Evolutionary conservation across 2,329 filamentous ascomycete genomes (phyloP), one percentile per base, ranked within the genome.

Genomic region (Albifimbria verrucaria): DNA sequence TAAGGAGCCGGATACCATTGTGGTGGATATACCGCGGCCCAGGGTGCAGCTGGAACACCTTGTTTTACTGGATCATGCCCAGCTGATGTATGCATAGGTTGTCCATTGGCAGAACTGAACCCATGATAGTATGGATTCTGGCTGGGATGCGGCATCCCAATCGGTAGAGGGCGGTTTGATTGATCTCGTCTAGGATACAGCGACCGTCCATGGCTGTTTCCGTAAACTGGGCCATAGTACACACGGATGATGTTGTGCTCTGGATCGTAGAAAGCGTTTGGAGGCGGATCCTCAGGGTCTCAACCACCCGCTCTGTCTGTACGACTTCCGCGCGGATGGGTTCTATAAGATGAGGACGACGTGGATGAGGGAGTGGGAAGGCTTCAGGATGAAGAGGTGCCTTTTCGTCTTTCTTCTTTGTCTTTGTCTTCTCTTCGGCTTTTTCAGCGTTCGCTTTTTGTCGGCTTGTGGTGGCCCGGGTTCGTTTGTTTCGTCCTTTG

Each of bases 231-330:
- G 0, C 81, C 82, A 56, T 85, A 78, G 56, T 85, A 85, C 23
- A 85, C 76, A 15, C 81, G 77, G 48, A 82, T 71, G 20, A 81
- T 65, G 26, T 80, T 77, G 56, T 76, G 72, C 45, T 73, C 70
- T n/a, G 70, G 62, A 59, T 86, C 81, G 59, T 78, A 79, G 61
- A 81, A 86, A 42, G 82, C 80, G 59, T 86, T 86, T 12, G 82
- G 83, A 2, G 73, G 72, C 9, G 82, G 82, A 56, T 85, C 81
- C 43, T 75, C 68, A 3, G 71, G 68, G 66, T 69, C 58, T 84
- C 81, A 20, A 85, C 67, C 2, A 81, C 72, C 55, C 83, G 78
- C 60, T 86, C 81, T 2, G 82, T 73, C 50, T 81, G 75, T 28
- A 85, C 63, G 18, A 82, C 73, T 47, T 79, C 72, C 23, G 78